phyloP scores from a whole-genome alignment of 2,329 filamentous ascomycete genomes.

The Phialocephala subalpina region DNA sequence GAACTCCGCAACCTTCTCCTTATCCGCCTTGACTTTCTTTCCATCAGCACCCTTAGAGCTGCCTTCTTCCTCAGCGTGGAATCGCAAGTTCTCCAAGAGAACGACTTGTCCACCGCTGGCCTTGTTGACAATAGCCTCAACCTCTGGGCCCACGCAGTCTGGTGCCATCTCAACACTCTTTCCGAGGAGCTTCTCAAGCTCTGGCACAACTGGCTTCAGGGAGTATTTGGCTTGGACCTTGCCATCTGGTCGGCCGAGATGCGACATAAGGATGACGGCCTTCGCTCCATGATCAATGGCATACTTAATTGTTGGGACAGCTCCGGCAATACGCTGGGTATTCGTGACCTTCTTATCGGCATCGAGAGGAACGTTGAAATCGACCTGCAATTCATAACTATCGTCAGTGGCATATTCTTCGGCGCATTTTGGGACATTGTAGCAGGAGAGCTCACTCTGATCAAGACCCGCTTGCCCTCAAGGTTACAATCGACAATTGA shows the following conservation, averaged over 20 bases:
- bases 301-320: slow-evolving; percentile 94
- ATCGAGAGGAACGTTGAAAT: slow-evolving; percentile 99
- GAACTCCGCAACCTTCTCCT: slow-evolving; percentile 91
- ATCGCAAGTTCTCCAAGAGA: slow-evolving; percentile 96
- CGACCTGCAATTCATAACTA: slow-evolving; percentile 68
- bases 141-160: slow-evolving; percentile 89
- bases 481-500: slow-evolving; percentile 95
- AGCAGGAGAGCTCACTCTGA: slow-evolving; percentile 72
- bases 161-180: slow-evolving; percentile 87
- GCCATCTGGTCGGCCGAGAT: slow-evolving; percentile 95
- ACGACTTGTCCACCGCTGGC: slow-evolving; percentile 84
- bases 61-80: slow-evolving; percentile 98
- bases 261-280: slow-evolving; percentile 96
- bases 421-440: not conserved
- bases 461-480: slow-evolving; percentile 97
- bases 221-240: slow-evolving; percentile 92
- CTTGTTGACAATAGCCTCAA: slow-evolving; percentile 88
- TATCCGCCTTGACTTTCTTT: slow-evolving; percentile 98
- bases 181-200: slow-evolving; percentile 88
- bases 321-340: slow-evolving; percentile 97
- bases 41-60: slow-evolving; percentile 92
- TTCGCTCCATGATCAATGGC: slow-evolving; percentile 90
- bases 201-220: slow-evolving; percentile 87
- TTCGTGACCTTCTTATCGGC: slow-evolving; percentile 94
- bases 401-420: slow-evolving; percentile 34